Base-by-base conservation (phyloP, 192 early-diverging fungal species). In the Rhizoclosmatium sp. region DNA sequence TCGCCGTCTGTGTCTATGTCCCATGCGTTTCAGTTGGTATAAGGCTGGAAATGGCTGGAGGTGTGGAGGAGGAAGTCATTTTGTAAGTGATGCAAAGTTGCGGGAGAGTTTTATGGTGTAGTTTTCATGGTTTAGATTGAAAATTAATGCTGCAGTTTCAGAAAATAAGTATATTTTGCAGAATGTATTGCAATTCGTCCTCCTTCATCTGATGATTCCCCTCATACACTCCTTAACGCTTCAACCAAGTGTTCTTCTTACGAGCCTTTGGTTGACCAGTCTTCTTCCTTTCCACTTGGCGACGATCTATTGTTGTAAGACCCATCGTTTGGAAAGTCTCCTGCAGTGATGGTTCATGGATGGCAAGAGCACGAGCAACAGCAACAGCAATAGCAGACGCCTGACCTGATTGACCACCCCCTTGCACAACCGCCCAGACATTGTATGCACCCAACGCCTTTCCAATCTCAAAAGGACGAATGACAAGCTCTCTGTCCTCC, bases 221-320 rank as follows among this genome's bases (percentile, higher is more conserved):
- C 31, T 31, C 31, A 0, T 31, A 31, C 31, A 31, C 31, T 31
- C 31, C 21, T 62, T 64, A 75, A 44, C 72, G 58, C 72, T 75
- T 75, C 59, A 75, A 88, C 92, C 95, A 96, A 21, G 93, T 93
- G 84, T 93, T 93, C 86, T 92, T 93, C 84, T 94, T 94, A 79
- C 97, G 90, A n/a, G 96, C 95, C 87, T 94, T 94, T 40, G 93
- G 93, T 82, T 96, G 94, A 69, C 95, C 95, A 47, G 95, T 94
- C 93, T 98, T 98, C 85, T 98, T 98, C 75, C 96, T 90, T 84
- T 98, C 97, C 31, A 97, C 96, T 69, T 90, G 89, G 65, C 87
- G 71, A 9, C 69, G 72, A 61, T 88, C 85, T 49, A 84, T 82
- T 66, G n/a, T 84, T 12, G 69, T 69, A 14, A 87, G 75, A 1